Evolutionary conservation across 768 basidiomycete genomes (phyloP).

Genomic region (Pleurotus salmoneostramineus): DNA sequence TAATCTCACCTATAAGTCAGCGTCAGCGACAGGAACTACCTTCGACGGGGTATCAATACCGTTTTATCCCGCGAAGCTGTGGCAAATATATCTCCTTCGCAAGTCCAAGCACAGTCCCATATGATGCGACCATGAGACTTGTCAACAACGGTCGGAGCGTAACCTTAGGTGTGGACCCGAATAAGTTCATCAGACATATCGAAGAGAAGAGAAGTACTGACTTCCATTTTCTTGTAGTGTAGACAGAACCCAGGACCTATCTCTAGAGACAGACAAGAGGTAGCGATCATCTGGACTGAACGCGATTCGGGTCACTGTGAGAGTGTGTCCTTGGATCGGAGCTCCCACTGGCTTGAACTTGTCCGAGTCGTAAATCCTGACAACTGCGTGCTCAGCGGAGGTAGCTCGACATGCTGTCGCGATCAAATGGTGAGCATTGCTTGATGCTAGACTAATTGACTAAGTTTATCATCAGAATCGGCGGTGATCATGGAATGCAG

Average conservation of each 20-base stretch:
- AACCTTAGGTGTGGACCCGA: constrained; percentile 36
- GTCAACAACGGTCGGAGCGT: constrained; percentile 58
- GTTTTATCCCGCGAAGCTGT: constrained; percentile 97
- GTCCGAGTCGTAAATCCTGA: constrained; percentile 75
- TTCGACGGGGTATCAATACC: constrained; percentile 34
- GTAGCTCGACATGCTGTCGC: constrained; percentile 93
- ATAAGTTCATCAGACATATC: too few species aligned
- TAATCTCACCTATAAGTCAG: constrained; percentile 64
- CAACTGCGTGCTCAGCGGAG: constrained; percentile 81
- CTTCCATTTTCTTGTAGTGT: constrained; percentile 40
- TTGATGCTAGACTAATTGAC: constrained; percentile 80
- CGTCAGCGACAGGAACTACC: background rate
- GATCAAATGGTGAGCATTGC: constrained; percentile 62
- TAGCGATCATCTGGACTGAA: constrained; percentile 85
- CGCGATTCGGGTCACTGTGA: constrained; percentile 87
- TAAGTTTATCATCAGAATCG: constrained; percentile 22
- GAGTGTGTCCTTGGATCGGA: constrained; percentile 76
- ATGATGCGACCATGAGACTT: constrained; percentile 92
- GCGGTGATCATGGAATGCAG: background rate
- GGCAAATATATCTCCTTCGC: constrained; percentile 75
- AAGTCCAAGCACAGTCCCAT: constrained; percentile 92
- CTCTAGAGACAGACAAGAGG: constrained; percentile 84
- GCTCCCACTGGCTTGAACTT: constrained; percentile 69
- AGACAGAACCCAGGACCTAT: constrained; percentile 89
- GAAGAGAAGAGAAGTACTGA: constrained; percentile 16